A percentile compares a stretch with the other conserved stretches of the same genome.
Evolutionary conservation across 2,329 filamentous ascomycete species (phyloP).

Genomic region (Botrytis byssoidea): DNA sequence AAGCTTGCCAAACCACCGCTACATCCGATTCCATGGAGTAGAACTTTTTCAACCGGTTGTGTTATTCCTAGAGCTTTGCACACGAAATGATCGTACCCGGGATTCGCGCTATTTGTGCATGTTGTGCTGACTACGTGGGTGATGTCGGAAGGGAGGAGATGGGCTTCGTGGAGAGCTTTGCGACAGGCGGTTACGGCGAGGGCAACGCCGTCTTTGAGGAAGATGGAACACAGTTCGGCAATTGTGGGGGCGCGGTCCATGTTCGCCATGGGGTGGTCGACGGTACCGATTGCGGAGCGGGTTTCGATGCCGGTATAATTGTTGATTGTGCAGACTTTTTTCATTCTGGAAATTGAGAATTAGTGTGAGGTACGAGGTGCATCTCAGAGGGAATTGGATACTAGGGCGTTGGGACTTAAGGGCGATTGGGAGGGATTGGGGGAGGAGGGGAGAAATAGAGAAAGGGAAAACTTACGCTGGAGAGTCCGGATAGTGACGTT

Average conservation of each 20-base stretch:
- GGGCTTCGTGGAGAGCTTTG: conserved; percentile 56
- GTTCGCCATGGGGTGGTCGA: conserved; percentile 62
- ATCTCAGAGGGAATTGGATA: neutral
- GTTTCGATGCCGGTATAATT: conserved; percentile 62
- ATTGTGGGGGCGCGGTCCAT: conserved; percentile 53
- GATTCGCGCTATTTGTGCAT: conserved; percentile 68
- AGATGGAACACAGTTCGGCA: conserved; percentile 53
- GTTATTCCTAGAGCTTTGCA: conserved; percentile 56
- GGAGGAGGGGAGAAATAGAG: neutral
- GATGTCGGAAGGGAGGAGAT: conserved; percentile 51
- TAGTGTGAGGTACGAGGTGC: neutral
- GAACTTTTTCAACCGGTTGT: conserved; percentile 60
- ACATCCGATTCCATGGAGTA: conserved; percentile 66
- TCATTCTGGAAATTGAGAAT: conserved; percentile 48
- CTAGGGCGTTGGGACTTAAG: no score
- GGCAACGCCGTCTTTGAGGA: conserved; percentile 57
- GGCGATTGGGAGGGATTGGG: neutral
- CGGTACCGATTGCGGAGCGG: conserved; percentile 60
- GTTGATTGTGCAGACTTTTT: conserved; percentile 63
- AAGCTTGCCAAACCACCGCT: conserved; percentile 61
- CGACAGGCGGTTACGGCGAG: conserved; percentile 54
- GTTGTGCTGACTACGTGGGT: conserved; percentile 68
- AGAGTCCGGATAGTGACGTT: conserved; percentile 58
- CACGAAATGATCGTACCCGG: conserved; percentile 66
- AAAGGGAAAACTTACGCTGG: conserved; percentile 50